phyloP scores from a whole-genome alignment of 305 asterid genomes.

The Rubia tinctorum region DNA sequence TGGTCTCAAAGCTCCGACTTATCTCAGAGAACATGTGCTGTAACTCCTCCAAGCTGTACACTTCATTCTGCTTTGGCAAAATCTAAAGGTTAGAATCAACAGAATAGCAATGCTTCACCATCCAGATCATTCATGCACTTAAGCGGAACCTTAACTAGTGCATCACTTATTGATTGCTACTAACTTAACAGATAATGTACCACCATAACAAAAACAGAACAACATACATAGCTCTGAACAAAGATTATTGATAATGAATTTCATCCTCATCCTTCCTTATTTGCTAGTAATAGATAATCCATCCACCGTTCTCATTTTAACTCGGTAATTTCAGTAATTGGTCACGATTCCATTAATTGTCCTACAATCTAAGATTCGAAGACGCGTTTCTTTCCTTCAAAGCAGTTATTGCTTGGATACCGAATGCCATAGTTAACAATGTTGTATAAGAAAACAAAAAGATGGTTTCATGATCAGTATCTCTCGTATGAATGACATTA shows the following conservation, averaged over 20 bases:
- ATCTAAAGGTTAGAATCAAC: background rate
- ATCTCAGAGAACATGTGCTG: conserved; percentile 74
- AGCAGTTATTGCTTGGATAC: too few relatives aligned
- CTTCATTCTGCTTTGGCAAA: conserved; percentile 38
- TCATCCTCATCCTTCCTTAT: background rate
- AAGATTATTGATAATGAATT: too few relatives aligned
- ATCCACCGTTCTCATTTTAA: background rate
- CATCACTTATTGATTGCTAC: too few relatives aligned
- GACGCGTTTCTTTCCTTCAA: background rate
- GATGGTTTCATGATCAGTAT: conserved; percentile 24
- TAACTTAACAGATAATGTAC: too few relatives aligned
- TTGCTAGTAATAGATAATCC: too few relatives aligned
- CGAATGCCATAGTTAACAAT: background rate
- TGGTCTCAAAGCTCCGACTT: conserved; percentile 49
- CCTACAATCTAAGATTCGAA: background rate
- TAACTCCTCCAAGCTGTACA: conserved; percentile 51
- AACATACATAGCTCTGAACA: too few relatives aligned
- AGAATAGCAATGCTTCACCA: background rate
- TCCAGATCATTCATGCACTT: background rate
- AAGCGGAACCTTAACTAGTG: too few relatives aligned
- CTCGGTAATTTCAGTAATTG: background rate
- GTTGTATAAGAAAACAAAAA: background rate
- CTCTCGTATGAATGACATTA: conserved; percentile 53
- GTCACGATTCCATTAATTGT: background rate
- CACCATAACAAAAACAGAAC: too few relatives aligned